Conservation (phyloP, 169 alveolate genomes). For the Plasmodium gallinaceum region DNA sequence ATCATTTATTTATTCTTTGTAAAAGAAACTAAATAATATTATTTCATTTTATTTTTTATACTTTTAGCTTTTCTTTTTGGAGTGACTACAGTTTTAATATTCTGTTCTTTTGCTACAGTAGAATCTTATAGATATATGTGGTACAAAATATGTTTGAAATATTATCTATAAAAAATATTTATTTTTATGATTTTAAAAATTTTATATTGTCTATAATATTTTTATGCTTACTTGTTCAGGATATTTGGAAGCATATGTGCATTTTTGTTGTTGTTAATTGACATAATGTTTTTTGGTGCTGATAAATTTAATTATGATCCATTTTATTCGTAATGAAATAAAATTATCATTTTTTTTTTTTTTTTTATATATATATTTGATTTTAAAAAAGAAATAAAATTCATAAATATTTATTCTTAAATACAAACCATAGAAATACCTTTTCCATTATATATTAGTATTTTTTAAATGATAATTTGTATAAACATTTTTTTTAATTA, state of each 20-base stretch:
- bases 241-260: slow-evolving; percentile 65
- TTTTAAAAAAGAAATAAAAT: neutral
- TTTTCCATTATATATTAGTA: neutral
- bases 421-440: too few species aligned
- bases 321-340: slow-evolving; percentile 69
- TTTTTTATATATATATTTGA: neutral
- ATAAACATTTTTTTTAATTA: too few species aligned
- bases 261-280: slow-evolving; percentile 38
- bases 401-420: neutral
- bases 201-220: neutral
- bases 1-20: neutral
- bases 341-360: neutral
- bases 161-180: slow-evolving; percentile 9
- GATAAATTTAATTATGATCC: slow-evolving; percentile 77
- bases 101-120: slow-evolving; percentile 65
- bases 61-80: slow-evolving; percentile 71
- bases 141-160: slow-evolving; percentile 16
- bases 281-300: slow-evolving; percentile 59
- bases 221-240: slow-evolving; percentile 43
- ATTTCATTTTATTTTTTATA: slow-evolving; percentile 1
- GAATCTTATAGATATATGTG: slow-evolving; percentile 63
- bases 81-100: slow-evolving; percentile 44
- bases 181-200: too few species aligned
- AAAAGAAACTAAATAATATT: neutral
- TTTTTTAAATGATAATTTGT: too few species aligned